Evolutionary conservation across 2,329 filamentous ascomycete species (phyloP).

Genomic region (Sporothrix pallida): DNA sequence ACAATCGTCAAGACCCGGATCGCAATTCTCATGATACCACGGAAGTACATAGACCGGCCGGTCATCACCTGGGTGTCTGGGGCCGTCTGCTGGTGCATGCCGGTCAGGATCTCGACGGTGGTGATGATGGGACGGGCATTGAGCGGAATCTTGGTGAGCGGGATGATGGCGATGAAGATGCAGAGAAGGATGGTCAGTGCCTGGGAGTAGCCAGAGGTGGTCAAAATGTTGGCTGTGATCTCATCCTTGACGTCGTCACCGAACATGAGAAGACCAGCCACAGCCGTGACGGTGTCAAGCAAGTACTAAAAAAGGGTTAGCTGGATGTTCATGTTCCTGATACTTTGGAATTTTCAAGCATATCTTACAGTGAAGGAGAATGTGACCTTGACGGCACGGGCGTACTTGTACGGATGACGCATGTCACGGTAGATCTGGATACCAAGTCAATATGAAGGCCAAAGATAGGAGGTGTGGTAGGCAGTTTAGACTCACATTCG

Average conservation of each 20-base stretch:
- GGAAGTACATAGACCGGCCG: constrained; percentile 62
- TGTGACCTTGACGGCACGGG: constrained; percentile 45
- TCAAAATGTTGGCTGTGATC: constrained; percentile 87
- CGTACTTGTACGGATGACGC: constrained; percentile 80
- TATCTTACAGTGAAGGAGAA: constrained; percentile 45
- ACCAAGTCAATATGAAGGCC: neutral
- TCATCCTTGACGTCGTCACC: constrained; percentile 86
- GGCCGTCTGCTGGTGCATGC: constrained; percentile 63
- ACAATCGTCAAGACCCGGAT: constrained; percentile 71
- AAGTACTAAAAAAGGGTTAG: constrained; percentile 60
- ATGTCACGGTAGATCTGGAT: constrained; percentile 65
- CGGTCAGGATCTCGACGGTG: constrained; percentile 80
- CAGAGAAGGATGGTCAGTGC: constrained; percentile 79
- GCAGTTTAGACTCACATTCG: constrained; percentile 62
- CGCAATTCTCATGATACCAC: constrained; percentile 62
- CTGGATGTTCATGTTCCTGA: too few relatives aligned
- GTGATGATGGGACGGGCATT: constrained; percentile 87
- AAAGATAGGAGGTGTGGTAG: neutral
- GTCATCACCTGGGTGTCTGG: constrained; percentile 55
- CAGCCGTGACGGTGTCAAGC: constrained; percentile 80
- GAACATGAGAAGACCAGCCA: constrained; percentile 92
- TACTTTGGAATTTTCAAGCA: too few relatives aligned
- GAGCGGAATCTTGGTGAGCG: constrained; percentile 91
- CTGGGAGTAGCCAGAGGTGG: constrained; percentile 73
- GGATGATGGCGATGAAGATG: constrained; percentile 88